Evolutionary conservation across 495 filamentous ascomycete species (phyloP), one percentile per base, ranked within the genome.

Genomic region (Arthonia radiata): DNA sequence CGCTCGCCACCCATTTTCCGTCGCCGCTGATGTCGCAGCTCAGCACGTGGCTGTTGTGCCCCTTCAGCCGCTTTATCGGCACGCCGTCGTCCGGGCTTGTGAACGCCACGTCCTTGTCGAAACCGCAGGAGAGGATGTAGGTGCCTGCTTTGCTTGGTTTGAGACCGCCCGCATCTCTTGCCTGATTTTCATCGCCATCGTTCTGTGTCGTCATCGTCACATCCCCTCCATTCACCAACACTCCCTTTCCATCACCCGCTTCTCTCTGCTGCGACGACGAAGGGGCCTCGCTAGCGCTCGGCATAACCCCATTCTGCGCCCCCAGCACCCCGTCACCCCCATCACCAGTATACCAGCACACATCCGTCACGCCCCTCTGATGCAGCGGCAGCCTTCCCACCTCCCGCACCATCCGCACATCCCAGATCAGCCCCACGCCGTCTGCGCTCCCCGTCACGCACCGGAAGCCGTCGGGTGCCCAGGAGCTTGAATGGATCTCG

Each of bases 361-460:
- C 49, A 45, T 99, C 86, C 1, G 81, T 77, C 4, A 99, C 83
- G 9, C 83, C 69, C 27, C 78, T 80, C 29, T 68, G 74, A 49
- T 99, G 83, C 1, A 86, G 89, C 7, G 82, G 86, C 26, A 99
- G 73, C 1, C 70, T 71, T 6, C 75, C 83, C 0, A 61, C 67
- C 32, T 71, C 69, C 36, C 70, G 64, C 25, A 93, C 81, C 42
- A 80, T 79, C 2, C 86, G 67, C 25, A 94, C 54, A 44, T 99
- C 86, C 86, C 86, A 99, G 51, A 82, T 90, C 44, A 93, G 94
- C 30, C 86, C 70, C 64, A 82, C 91, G 4, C 83, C 86, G 41
- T 99, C 86, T 1, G 67, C 81, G n/a, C 76, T 80, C 2, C 81
- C 81, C 4, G 78, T 75, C 4, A 93, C 54, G 10, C 93, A 67